Evolutionary conservation across 495 filamentous ascomycete species (phyloP).

Genomic region (Penicilliopsis zonata): DNA sequence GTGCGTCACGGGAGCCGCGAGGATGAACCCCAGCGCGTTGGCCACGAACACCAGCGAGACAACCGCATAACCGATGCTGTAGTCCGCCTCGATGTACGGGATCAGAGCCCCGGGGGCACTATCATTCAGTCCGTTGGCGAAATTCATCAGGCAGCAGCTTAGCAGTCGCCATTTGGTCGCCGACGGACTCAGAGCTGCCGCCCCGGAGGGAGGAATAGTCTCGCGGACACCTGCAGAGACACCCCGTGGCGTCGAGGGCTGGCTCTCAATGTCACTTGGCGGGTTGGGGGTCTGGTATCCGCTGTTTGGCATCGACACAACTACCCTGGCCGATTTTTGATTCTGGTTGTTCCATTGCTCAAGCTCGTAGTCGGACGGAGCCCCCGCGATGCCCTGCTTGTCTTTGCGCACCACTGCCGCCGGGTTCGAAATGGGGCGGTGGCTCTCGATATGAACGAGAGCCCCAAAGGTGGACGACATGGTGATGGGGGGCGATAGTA

Average conservation of each 20-base stretch:
- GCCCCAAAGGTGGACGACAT: slow-evolving; percentile 14
- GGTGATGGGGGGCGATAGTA: slow-evolving; percentile 10
- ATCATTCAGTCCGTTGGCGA: slow-evolving; percentile 45
- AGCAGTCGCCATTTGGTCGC: slow-evolving; percentile 30
- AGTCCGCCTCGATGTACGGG: slow-evolving; percentile 62
- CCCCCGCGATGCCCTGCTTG: slow-evolving; percentile 12
- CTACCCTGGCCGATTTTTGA: slow-evolving; percentile 7
- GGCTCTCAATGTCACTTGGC: slow-evolving; percentile 42
- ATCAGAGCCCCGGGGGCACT: slow-evolving; percentile 60
- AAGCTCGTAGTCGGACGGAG: slow-evolving; percentile 18
- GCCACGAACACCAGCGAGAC: slow-evolving; percentile 73
- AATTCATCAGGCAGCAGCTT: slow-evolving; percentile 21
- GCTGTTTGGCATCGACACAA: slow-evolving; percentile 4
- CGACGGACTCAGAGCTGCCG: slow-evolving; percentile 45
- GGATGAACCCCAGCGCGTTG: slow-evolving; percentile 66
- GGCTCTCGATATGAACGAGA: slow-evolving; percentile 23
- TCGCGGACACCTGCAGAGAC: too few species aligned
- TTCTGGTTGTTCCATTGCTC: slow-evolving; percentile 15
- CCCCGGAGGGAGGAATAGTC: too few species aligned
- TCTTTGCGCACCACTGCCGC: slow-evolving; percentile 20
- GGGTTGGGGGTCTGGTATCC: slow-evolving; percentile 22
- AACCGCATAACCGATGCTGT: slow-evolving; percentile 58
- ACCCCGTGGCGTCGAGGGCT: slow-evolving; percentile 33
- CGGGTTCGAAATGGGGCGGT: slow-evolving; percentile 14
- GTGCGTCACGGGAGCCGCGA: slow-evolving; percentile 51